These are phyloP conservation scores for Hericium erinaceus DNA, from an alignment of 768 basidiomycete species.

Conservation along the genomic window DNA sequence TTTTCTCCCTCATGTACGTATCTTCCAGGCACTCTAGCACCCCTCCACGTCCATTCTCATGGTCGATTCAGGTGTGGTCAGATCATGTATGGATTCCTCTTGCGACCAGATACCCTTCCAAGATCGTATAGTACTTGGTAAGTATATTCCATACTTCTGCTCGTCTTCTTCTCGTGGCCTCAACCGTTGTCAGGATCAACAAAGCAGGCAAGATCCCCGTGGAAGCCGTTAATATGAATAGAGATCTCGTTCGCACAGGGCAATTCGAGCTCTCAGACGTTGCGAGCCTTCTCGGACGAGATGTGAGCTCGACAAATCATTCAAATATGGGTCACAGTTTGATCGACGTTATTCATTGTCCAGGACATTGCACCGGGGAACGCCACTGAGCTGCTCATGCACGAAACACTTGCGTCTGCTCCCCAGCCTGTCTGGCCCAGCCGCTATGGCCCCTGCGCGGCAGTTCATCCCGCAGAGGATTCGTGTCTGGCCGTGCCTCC, in stretches of 20 bases:
- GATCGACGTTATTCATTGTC: not conserved
- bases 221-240: slow-evolving; percentile 53
- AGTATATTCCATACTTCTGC: slow-evolving; percentile 12
- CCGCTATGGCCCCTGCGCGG: slow-evolving; percentile 52
- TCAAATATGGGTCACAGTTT: not conserved
- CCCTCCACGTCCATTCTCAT: not conserved
- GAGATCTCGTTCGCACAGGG: slow-evolving; percentile 48
- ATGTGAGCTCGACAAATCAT: not conserved
- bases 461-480: slow-evolving; percentile 69
- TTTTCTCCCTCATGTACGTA: slow-evolving; percentile 67
- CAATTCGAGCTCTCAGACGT: slow-evolving; percentile 47
- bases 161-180: not conserved
- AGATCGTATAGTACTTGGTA: slow-evolving; percentile 69
- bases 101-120: slow-evolving; percentile 81
- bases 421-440: slow-evolving; percentile 31
- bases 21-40: not conserved
- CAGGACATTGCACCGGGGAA: slow-evolving; percentile 51
- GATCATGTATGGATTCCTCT: slow-evolving; percentile 72
- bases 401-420: slow-evolving; percentile 30
- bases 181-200: slow-evolving; percentile 46
- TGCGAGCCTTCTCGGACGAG: slow-evolving; percentile 35
- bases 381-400: slow-evolving; percentile 33
- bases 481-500: slow-evolving; percentile 50
- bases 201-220: slow-evolving; percentile 56
- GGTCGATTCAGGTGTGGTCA: slow-evolving; percentile 57